These are phyloP conservation scores for Pisolithus thermaeus DNA, from an alignment of 1,284 basidiomycete genomes.

Conservation along the genomic window DNA sequence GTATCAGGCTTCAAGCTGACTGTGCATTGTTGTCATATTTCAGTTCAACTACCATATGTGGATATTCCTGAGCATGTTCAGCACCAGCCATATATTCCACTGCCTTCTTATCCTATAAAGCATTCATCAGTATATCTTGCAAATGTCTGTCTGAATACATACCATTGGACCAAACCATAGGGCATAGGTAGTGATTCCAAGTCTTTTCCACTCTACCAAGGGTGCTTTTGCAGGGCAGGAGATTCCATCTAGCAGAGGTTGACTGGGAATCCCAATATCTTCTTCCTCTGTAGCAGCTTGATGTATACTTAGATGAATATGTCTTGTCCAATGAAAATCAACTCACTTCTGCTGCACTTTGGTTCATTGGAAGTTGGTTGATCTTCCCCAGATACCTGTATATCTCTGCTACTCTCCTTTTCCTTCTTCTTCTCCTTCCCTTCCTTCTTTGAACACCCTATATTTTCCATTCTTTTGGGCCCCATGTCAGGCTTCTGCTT, in stretches of 20 bases:
- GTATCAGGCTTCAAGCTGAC: not conserved
- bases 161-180: not conserved
- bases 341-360: not conserved
- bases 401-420: not conserved
- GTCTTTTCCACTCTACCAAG: not conserved
- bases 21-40: not conserved
- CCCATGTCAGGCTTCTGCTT: not conserved
- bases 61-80: not conserved
- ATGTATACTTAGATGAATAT: not conserved
- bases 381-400: not conserved
- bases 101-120: not conserved
- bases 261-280: not conserved
- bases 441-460: not conserved
- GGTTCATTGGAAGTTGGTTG: not conserved
- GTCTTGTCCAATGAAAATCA: not conserved
- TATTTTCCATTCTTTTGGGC: not conserved
- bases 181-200: not conserved
- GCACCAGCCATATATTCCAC: not conserved
- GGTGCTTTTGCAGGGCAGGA: not conserved
- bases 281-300: not conserved
- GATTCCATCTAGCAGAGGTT: not conserved
- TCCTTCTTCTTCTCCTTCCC: not conserved
- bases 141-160: not conserved
- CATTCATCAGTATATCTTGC: not conserved
- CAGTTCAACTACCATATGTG: not conserved